These are phyloP conservation scores for Termitomyces sp. DNA, from an alignment of 768 basidiomycete genomes.

Conservation along the genomic window DNA sequence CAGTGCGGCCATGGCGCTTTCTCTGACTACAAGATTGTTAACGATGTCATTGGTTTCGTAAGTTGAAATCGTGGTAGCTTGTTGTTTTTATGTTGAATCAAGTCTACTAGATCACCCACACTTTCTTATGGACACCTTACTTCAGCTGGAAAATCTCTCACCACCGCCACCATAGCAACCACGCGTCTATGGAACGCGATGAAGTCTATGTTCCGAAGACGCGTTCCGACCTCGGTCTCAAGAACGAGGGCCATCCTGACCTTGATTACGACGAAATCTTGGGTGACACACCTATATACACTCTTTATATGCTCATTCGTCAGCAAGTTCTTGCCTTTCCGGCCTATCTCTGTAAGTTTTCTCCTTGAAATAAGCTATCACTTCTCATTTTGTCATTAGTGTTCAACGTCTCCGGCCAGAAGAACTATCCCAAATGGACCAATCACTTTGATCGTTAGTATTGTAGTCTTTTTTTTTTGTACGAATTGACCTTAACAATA, in stretches of 20 bases:
- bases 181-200: slow-evolving; percentile 48
- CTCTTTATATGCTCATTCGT: slow-evolving; percentile 46
- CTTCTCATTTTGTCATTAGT: slow-evolving; percentile 46
- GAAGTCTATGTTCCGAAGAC: slow-evolving; percentile 61
- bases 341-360: slow-evolving; percentile 50
- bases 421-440: slow-evolving; percentile 51
- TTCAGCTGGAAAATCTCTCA: slow-evolving; percentile 51
- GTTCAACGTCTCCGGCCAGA: slow-evolving; percentile 57
- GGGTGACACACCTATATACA: slow-evolving; percentile 57
- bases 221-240: slow-evolving; percentile 47
- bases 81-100: background rate
- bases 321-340: slow-evolving; percentile 57
- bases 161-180: slow-evolving; percentile 45
- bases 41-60: slow-evolving; percentile 47
- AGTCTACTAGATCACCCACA: slow-evolving; percentile 31
- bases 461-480: background rate
- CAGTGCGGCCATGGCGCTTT: slow-evolving; percentile 56
- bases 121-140: slow-evolving; percentile 45
- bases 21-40: slow-evolving; percentile 40
- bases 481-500: background rate
- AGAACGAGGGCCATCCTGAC: slow-evolving; percentile 26
- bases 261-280: slow-evolving; percentile 51
- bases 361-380: slow-evolving; percentile 38
- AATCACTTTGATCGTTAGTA: slow-evolving; percentile 60
- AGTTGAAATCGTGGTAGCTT: slow-evolving; percentile 17